Evolutionary conservation across 139 green algal species (phyloP).

Genomic region (Dunaliella sp.): DNA sequence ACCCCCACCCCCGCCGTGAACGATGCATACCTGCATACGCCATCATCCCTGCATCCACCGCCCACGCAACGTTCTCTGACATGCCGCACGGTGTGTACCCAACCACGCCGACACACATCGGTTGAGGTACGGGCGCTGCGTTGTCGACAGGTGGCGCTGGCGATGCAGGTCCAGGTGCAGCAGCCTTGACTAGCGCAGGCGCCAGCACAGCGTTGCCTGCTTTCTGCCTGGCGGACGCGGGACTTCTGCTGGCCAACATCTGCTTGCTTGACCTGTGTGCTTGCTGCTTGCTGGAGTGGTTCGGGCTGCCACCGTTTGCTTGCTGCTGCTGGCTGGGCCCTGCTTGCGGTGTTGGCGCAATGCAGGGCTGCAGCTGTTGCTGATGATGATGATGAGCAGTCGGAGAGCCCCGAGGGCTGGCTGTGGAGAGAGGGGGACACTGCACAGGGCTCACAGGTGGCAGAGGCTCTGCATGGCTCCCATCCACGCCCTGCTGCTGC

Average conservation of each 20-base stretch:
- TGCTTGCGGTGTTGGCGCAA: background rate
- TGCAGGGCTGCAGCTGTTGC: background rate
- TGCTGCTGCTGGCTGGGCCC: background rate
- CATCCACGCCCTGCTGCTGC: background rate
- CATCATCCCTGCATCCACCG: constrained; percentile 32
- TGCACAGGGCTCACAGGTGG: background rate
- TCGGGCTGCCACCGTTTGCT: background rate
- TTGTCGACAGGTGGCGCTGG: background rate
- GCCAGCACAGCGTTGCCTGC: background rate
- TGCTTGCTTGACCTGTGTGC: background rate
- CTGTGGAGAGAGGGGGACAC: background rate
- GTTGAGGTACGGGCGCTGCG: background rate
- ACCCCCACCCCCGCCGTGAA: background rate
- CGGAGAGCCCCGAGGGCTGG: background rate
- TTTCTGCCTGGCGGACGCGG: too few relatives aligned
- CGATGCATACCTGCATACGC: constrained; percentile 32
- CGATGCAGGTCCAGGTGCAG: background rate
- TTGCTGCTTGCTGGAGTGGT: background rate
- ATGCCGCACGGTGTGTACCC: constrained; percentile 30
- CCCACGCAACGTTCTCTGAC: constrained; percentile 36
- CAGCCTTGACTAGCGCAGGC: background rate
- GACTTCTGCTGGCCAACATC: too few relatives aligned
- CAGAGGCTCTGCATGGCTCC: background rate
- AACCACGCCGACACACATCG: constrained; percentile 8
- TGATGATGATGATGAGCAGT: background rate